Conservation (phyloP, 2,329 filamentous ascomycete species). For the Paecilomyces dactylethromorphus region DNA sequence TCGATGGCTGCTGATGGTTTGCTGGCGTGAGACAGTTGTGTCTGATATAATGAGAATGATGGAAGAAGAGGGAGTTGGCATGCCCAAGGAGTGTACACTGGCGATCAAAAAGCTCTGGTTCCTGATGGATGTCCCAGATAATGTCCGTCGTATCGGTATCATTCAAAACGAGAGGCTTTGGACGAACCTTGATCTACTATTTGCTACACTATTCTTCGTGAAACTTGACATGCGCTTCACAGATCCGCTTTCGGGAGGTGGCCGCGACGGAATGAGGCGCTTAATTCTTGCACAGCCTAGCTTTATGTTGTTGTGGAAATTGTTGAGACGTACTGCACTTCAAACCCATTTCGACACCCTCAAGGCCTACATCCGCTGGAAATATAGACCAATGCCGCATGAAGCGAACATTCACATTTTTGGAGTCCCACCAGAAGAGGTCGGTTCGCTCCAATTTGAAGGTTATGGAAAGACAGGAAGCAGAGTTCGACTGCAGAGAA, state of each 20-base stretch:
- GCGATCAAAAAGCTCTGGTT: conserved; percentile 65
- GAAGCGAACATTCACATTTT: conserved; percentile 32
- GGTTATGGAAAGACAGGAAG: conserved; percentile 29
- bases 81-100: conserved; percentile 43
- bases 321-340: conserved; percentile 54
- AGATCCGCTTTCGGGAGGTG: conserved; percentile 53
- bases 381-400: conserved; percentile 32
- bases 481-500: conserved; percentile 42
- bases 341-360: conserved; percentile 46
- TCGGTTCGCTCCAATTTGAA: conserved; percentile 43
- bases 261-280: conserved; percentile 46
- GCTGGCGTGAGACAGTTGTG: conserved; percentile 50
- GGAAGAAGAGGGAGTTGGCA: conserved; percentile 50
- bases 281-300: conserved; percentile 55
- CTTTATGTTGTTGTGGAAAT: conserved; percentile 52
- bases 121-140: conserved; percentile 60
- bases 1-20: conserved; percentile 62
- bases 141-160: conserved; percentile 46
- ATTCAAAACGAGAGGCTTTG: conserved; percentile 51
- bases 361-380: conserved; percentile 54
- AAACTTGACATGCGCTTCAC: conserved; percentile 67
- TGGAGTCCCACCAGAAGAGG: conserved; percentile 46
- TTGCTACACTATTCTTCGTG: conserved; percentile 58
- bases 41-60: conserved; percentile 59
- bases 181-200: conserved; percentile 54